A percentile compares a stretch with the other conserved stretches of the same genome.
phyloP scores from a whole-genome alignment of 495 filamentous ascomycete species.

The Penicillium cataractarum region DNA sequence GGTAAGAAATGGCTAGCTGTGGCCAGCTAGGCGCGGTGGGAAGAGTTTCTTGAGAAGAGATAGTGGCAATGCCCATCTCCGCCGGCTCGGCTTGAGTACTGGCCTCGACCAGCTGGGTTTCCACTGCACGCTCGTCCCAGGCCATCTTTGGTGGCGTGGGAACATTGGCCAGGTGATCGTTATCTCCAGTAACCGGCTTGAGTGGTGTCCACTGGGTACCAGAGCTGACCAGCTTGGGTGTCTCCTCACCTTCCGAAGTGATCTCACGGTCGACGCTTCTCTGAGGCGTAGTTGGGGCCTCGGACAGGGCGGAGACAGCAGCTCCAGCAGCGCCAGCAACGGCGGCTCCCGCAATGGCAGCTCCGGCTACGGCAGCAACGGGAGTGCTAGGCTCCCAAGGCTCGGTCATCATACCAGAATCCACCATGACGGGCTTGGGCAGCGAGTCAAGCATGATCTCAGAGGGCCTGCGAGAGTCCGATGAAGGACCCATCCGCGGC shows the following conservation, averaged over 20 bases:
- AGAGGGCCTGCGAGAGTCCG: constrained; percentile 44
- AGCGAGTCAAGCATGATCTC: constrained; percentile 33
- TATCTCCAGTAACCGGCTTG: constrained; percentile 27
- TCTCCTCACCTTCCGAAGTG: constrained; percentile 19
- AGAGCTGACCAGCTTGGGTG: constrained; percentile 35
- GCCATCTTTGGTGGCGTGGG: constrained; percentile 45
- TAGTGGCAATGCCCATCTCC: constrained; percentile 40
- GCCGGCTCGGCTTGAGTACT: constrained; percentile 22
- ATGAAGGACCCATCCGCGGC: constrained; percentile 48
- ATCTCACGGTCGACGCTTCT: constrained; percentile 25
- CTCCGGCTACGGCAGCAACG: neutral
- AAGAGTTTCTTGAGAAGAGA: constrained; percentile 42
- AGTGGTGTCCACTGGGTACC: constrained; percentile 44
- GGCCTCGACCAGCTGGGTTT: constrained; percentile 21
- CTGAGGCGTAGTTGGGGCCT: constrained; percentile 30
- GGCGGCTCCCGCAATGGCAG: constrained; percentile 11
- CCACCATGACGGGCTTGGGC: constrained; percentile 64
- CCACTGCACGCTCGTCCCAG: constrained; percentile 37
- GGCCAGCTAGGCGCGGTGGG: constrained; percentile 37
- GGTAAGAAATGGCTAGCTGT: constrained; percentile 37
- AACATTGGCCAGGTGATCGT: constrained; percentile 37
- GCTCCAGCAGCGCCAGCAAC: constrained; percentile 10
- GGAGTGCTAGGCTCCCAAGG: constrained; percentile 48
- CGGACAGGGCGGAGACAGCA: neutral
- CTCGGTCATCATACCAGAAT: constrained; percentile 89